These are phyloP conservation scores for Fraxinus sp. DNA, from an alignment of 305 asterid species.

Conservation along the genomic window DNA sequence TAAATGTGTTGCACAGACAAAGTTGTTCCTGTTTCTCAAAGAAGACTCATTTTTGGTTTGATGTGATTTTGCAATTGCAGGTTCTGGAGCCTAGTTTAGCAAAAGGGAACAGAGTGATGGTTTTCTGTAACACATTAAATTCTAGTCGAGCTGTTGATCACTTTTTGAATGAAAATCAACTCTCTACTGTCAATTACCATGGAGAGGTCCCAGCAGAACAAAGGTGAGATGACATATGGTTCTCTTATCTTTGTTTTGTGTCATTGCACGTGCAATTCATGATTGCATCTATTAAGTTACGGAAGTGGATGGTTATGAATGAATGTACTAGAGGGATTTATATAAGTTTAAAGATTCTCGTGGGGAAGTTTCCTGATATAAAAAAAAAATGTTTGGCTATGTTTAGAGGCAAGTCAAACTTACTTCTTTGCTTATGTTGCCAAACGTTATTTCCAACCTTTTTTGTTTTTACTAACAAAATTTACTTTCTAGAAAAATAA, in stretches of 20 bases:
- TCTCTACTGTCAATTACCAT: constrained; percentile 92
- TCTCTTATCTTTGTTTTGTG: not conserved
- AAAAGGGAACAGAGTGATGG: constrained; percentile 97
- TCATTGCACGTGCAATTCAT: not conserved
- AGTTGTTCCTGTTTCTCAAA: not conserved
- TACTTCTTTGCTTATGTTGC: not conserved
- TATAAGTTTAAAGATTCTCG: not conserved
- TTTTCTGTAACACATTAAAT: constrained; percentile 91
- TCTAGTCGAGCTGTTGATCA: constrained; percentile 99
- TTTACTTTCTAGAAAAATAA: not conserved
- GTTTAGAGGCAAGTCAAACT: not conserved
- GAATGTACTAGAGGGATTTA: not conserved
- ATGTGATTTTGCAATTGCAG: constrained; percentile 42
- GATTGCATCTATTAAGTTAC: not conserved
- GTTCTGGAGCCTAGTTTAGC: constrained; percentile 98
- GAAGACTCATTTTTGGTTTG: constrained; percentile 12
- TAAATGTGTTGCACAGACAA: not conserved
- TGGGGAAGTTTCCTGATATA: not conserved
- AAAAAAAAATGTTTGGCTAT: not conserved
- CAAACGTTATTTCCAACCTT: not conserved
- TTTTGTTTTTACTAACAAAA: not conserved
- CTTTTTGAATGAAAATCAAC: constrained; percentile 76
- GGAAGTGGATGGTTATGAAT: not conserved
- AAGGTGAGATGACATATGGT: constrained; percentile 53
- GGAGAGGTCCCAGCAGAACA: constrained; percentile 98